A percentile compares a stretch with the other conserved stretches of the same genome.
Evolutionary conservation across 345 rosid genomes (phyloP).

Genomic region (Moricandia moricandioides): DNA sequence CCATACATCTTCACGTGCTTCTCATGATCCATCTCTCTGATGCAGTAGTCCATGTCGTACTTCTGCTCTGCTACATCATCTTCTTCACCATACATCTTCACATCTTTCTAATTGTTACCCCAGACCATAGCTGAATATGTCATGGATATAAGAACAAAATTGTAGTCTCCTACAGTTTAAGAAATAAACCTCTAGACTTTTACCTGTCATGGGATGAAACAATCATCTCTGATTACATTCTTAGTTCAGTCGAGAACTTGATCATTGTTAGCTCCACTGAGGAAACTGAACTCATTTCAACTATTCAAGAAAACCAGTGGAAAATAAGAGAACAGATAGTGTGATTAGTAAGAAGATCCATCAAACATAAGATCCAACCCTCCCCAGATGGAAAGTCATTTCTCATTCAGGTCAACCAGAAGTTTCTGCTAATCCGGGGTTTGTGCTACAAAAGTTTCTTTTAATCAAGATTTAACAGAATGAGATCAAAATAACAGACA

Average conservation of each 20-base stretch:
- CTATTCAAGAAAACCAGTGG: slow-evolving; percentile 10
- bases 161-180: not conserved
- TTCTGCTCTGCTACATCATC: too few relatives aligned
- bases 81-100: too few relatives aligned
- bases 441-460: not conserved
- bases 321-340: not conserved
- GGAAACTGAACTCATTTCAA: not conserved
- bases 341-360: not conserved
- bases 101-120: not conserved
- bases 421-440: not conserved
- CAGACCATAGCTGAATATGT: not conserved
- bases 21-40: too few relatives aligned
- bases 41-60: too few relatives aligned
- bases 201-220: slow-evolving; percentile 9
- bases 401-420: too few relatives aligned
- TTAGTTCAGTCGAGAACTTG: not conserved
- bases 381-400: too few relatives aligned
- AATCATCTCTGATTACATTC: not conserved
- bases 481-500: not conserved
- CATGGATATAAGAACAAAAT: not conserved
- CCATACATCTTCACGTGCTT: too few relatives aligned
- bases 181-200: not conserved
- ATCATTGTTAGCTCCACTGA: slow-evolving; percentile 4
- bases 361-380: not conserved
- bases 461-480: not conserved